Evolutionary conservation across 177 flowering plant genomes (phyloP), one percentile per base, ranked within the genome.

Genomic region (Tripterygium wilfordii): DNA sequence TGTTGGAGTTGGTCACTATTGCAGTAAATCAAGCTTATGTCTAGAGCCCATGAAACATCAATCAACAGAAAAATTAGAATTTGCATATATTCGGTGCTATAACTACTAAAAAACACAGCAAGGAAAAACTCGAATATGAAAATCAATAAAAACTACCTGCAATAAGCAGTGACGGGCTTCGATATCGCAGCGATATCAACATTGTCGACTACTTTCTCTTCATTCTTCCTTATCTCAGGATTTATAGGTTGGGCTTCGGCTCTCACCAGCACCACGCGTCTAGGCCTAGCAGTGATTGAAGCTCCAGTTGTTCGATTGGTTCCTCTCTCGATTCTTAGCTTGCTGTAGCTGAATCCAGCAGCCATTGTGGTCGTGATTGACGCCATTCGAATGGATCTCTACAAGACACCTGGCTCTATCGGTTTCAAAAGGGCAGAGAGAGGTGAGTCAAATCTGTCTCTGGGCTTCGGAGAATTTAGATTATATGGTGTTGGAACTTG

Each of bases 121-220:
- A 33, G 22, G 16, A 1, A 6, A 26, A 36, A 32, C 13, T 4
- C 22, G 41, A 41, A 4, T 28, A 12, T 29, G 21, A 25, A 40
- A 23, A 1, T 23, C 17, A 23, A 24, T 13, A 16, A 12, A 16
- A 38, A 15, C 20, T 21, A 82, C 96, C 97, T 80, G 88, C 97
- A 89, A 48, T 86, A 89, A 48, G 95, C 75, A 36, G 95, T 86
- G 69, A 86, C 71, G 43, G 90, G 85, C 66, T 90, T 90, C 31
- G 87, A 45, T 51, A 90, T 87, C 48, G 82, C 91, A 13, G 86
- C 46, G 38, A 85, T 76, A 15, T 62, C 53, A 20, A 90, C 96
- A 27, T 96, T 48, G 61, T 90, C 97, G 22, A 87, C 97, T 8
- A 90, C 96, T 56, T 90, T 87, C 13, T 64, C 79, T 56, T 90